Evolutionary conservation across 2,329 filamentous ascomycete species (phyloP), one percentile per base, ranked within the genome.

Genomic region (Trichoderma sp.): DNA sequence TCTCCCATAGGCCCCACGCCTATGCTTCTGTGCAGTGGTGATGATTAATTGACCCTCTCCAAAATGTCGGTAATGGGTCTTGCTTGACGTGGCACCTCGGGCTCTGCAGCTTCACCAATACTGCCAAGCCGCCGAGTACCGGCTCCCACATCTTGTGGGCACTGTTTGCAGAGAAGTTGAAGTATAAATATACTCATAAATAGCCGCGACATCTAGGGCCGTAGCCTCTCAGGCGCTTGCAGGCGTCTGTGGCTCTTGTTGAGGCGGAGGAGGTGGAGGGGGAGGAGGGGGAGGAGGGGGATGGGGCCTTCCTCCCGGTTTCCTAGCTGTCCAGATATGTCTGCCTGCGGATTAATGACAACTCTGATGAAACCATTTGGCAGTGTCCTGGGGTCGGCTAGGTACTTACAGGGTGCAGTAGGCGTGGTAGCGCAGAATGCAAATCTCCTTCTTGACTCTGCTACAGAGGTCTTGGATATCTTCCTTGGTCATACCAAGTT

Each of bases 381-480:
- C 50, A 48, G n/a, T 17, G 19, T 22, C 10, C 19, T 45, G 5
- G 48, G 54, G 35, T 9, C 29, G 61, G 25, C 45, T 29, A n/a
- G n/a, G n/a, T n/a, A 87, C 91, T 86, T 82, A 94, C 92, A 94
- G 82, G 71, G 87, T 89, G 78, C 92, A 92, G 80, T 92, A 96
- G 50, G 86, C 87, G 78, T 89, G 89, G 72, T 89, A 85, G 63
- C 86, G 86, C 73, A 89, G 87, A 73, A 87, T 87, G 76, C 88
- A 89, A 17, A 93, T 87, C 74, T 95, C 90, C 52, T 81, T 82
- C 74, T 88, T 88, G 29, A 91, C 91, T 27, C 86, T 83, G 4
- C 83, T 79, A 54, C 89, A 82, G 39, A 96, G 81, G 17, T 84
- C 82, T 67, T 83, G 80, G 56, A 96, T 89, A 69, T 91, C 82